Conservation (phyloP, 805 yeast genomes). For the Danielia oregonensis region DNA sequence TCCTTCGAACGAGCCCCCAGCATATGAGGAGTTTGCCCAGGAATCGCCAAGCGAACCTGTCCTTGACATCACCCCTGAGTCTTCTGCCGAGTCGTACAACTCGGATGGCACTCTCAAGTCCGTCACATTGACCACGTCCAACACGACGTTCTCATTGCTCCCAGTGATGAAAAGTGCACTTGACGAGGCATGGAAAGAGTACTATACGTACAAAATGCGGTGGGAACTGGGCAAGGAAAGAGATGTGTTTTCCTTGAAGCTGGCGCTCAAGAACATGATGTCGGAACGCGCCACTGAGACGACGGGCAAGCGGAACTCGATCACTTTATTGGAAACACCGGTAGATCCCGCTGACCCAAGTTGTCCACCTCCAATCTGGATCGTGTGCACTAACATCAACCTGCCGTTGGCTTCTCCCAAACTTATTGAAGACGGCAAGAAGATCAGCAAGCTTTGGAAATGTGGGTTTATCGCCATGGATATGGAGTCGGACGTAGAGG, state of each 20-base stretch:
- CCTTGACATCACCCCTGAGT: slow-evolving; percentile 5
- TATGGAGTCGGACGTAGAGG: slow-evolving; percentile 52
- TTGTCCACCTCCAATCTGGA: slow-evolving; percentile 60
- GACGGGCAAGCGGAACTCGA: slow-evolving; percentile 20
- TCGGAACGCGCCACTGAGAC: slow-evolving; percentile 1
- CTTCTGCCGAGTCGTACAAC: slow-evolving; percentile 7
- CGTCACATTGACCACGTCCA: slow-evolving; percentile 6
- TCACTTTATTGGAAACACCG: slow-evolving; percentile 21
- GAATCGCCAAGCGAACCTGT: slow-evolving; percentile 15
- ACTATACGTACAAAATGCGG: slow-evolving; percentile 45
- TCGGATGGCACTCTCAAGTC: slow-evolving; percentile 5
- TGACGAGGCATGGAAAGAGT: slow-evolving; percentile 73
- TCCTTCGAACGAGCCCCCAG: slow-evolving; percentile 61
- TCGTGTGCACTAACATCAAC: slow-evolving; percentile 61
- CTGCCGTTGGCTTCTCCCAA: slow-evolving; percentile 59
- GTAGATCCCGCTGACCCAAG: slow-evolving; percentile 33
- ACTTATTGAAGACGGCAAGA: slow-evolving; percentile 53
- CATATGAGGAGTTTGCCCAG: slow-evolving; percentile 36
- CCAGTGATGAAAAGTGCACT: slow-evolving; percentile 53
- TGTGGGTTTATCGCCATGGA: slow-evolving; percentile 66
- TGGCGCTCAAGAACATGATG: slow-evolving; percentile 58
- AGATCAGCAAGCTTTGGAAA: slow-evolving; percentile 57
- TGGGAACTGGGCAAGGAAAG: slow-evolving; percentile 67
- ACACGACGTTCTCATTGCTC: slow-evolving; percentile 32
- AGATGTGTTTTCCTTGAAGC: slow-evolving; percentile 59